Evolutionary conservation across 768 basidiomycete genomes (phyloP), one percentile per base, ranked within the genome.

Genomic region (Zangia roseola): DNA sequence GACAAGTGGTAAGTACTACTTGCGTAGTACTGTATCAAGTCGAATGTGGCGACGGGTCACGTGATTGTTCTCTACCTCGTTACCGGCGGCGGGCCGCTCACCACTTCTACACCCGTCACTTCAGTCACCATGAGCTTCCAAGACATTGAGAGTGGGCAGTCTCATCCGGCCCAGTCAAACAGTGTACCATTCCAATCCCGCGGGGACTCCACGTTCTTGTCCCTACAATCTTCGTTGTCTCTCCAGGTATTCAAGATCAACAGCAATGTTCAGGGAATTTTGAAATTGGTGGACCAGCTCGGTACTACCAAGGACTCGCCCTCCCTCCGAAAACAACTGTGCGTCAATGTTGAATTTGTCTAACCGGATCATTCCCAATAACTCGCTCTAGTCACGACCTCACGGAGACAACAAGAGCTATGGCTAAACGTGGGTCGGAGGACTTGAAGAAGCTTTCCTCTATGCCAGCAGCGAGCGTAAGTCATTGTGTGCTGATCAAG

Each of bases 171-270:
- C 14, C 55, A 59, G 14, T 57, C 68, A 4, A 67, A 60, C 14
- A 47, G 49, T 12, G 52, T 48, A 21, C 44, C 55, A 2, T 68
- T 76, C 50, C 74, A 72, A 52, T 69, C 71, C 17, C 70, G 60
- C 35, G 84, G 89, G 63, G 91, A 94, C 69, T 77, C 81, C 7
- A 77, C 85, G 4, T 97, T 95, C 67, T 71, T 78, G 10, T 76
- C 74, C 26, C 72, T 94, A 14, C 92, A 93, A 63, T 83, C 81
- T 4, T 90, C 90, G 13, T 69, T 93, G 51, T 88, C 88, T 1
- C 77, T 98, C 6, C 94, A 98, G 67, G 91, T 95, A 49, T 97
- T 98, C 86, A 98, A 98, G 81, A 93, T 98, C 74, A 94, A 95
- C 61, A 82, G 91, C 50, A 99, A 99, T 70, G 93, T 97, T 3